These are phyloP conservation scores for Aspergillus campestris DNA, from an alignment of 495 filamentous ascomycete species.

Conservation along the genomic window DNA sequence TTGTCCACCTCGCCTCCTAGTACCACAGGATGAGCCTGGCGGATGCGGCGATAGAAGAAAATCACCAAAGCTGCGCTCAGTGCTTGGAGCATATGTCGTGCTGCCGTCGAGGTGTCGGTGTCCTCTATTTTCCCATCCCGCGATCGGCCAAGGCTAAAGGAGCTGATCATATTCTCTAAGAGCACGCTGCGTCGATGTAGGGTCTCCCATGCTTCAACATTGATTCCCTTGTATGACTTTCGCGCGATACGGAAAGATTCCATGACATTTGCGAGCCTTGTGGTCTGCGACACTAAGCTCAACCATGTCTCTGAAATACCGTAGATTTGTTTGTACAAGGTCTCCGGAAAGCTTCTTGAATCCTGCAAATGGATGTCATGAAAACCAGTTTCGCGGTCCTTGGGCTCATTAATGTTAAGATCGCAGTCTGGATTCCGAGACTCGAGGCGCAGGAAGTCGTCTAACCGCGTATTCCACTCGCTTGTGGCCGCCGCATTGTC, in stretches of 20 bases:
- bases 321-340: slow-evolving; percentile 26
- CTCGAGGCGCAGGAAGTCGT: slow-evolving; percentile 27
- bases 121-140: slow-evolving; percentile 6
- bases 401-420: slow-evolving; percentile 28
- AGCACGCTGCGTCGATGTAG: slow-evolving; percentile 23
- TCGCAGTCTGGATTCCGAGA: slow-evolving; percentile 23
- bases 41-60: slow-evolving; percentile 27
- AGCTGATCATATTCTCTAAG: slow-evolving; percentile 28
- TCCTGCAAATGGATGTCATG: slow-evolving; percentile 29
- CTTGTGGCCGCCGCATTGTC: not conserved
- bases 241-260: slow-evolving; percentile 18
- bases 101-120: slow-evolving; percentile 8
- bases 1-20: slow-evolving; percentile 25
- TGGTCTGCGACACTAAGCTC: slow-evolving; percentile 28
- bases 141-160: slow-evolving; percentile 14
- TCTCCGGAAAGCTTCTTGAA: slow-evolving; percentile 23
- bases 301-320: slow-evolving; percentile 31
- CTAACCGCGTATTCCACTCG: slow-evolving; percentile 17
- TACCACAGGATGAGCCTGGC: slow-evolving; percentile 22
- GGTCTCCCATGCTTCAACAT: slow-evolving; percentile 21
- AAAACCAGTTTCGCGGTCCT: slow-evolving; percentile 17
- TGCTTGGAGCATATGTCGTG: slow-evolving; percentile 20
- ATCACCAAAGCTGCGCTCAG: slow-evolving; percentile 25
- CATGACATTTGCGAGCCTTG: slow-evolving; percentile 26
- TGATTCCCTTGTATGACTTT: slow-evolving; percentile 2